Evolutionary conservation across 495 filamentous ascomycete genomes (phyloP).

Genomic region (Tetracladium setigerum): DNA sequence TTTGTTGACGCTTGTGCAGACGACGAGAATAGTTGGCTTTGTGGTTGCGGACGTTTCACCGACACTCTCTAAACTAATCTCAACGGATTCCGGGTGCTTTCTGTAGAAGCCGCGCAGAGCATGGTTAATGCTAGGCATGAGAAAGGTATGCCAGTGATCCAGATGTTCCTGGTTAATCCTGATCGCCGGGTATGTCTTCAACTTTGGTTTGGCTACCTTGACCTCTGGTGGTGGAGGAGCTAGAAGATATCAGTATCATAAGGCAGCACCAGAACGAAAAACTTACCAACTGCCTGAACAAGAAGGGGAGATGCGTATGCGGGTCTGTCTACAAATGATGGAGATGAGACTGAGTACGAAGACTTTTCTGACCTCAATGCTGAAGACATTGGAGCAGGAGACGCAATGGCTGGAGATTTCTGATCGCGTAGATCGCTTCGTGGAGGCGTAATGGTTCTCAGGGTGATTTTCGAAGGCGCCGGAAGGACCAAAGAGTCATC

Average conservation of each 20-base stretch:
- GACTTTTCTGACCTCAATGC: constrained; percentile 14
- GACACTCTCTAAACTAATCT: constrained; percentile 66
- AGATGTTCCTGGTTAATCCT: constrained; percentile 51
- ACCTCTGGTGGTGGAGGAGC: constrained; percentile 11
- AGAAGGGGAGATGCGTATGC: constrained; percentile 12
- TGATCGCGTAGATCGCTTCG: constrained; percentile 10
- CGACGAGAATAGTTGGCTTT: constrained; percentile 67
- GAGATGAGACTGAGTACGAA: constrained; percentile 5
- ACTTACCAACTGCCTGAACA: constrained; percentile 15
- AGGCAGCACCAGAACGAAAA: not conserved
- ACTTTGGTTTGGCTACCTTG: constrained; percentile 28
- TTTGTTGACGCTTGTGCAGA: constrained; percentile 64
- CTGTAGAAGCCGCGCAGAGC: constrained; percentile 51
- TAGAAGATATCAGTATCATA: constrained; percentile 8
- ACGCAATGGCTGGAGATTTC: constrained; percentile 6
- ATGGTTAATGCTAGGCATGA: constrained; percentile 63
- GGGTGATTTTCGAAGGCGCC: constrained; percentile 3
- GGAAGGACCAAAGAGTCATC: constrained; percentile 14
- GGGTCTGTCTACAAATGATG: constrained; percentile 9
- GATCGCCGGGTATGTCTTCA: constrained; percentile 42
- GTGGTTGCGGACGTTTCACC: constrained; percentile 58
- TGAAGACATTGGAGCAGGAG: not conserved
- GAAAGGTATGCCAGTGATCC: constrained; percentile 61
- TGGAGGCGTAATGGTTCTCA: constrained; percentile 5
- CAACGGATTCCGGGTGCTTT: constrained; percentile 63